Conservation (phyloP, 225 moss, liverwort and hornwort species). For the Polytrichum commune region DNA sequence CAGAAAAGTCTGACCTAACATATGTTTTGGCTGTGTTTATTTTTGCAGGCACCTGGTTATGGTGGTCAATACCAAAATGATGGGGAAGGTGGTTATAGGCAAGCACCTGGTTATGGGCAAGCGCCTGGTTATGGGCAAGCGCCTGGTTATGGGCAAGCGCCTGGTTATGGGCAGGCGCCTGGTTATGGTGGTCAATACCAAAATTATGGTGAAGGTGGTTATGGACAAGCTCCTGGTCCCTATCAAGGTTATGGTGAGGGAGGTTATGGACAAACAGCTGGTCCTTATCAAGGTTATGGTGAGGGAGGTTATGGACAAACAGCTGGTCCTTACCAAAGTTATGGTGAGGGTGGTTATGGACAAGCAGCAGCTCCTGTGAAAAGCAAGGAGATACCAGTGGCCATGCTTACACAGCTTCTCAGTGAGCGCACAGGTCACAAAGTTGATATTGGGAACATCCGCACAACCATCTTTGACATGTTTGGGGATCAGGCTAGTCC, state of each 20-base stretch:
- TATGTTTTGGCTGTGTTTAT: too few species aligned
- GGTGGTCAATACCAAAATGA: neutral
- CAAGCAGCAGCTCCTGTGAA: slow-evolving; percentile 1
- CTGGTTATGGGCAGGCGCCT: too few species aligned
- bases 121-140: neutral
- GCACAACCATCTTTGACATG: slow-evolving; percentile 65
- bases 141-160: slow-evolving; percentile 7
- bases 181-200: neutral
- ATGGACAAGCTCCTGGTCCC: slow-evolving; percentile 1
- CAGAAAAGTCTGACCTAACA: too few species aligned
- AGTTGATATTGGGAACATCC: slow-evolving; percentile 72
- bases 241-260: neutral
- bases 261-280: slow-evolving; percentile 10
- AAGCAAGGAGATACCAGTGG: slow-evolving; percentile 29
- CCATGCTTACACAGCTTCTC: slow-evolving; percentile 56
- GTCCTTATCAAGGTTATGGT: slow-evolving; percentile 14
- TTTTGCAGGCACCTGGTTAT: too few species aligned
- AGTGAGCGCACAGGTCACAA: slow-evolving; percentile 59
- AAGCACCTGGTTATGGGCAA: neutral
- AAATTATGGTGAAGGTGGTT: slow-evolving; percentile 5
- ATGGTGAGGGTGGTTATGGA: slow-evolving; percentile 12
- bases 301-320: slow-evolving; percentile 10
- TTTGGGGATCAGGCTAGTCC: slow-evolving; percentile 84
- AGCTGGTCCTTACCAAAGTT: neutral
- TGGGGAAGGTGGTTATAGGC: slow-evolving; percentile 7